A percentile compares a stretch with the other conserved stretches of the same genome.
Evolutionary conservation across 2,329 filamentous ascomycete genomes (phyloP).

Genomic region (Phialophora chinensis): DNA sequence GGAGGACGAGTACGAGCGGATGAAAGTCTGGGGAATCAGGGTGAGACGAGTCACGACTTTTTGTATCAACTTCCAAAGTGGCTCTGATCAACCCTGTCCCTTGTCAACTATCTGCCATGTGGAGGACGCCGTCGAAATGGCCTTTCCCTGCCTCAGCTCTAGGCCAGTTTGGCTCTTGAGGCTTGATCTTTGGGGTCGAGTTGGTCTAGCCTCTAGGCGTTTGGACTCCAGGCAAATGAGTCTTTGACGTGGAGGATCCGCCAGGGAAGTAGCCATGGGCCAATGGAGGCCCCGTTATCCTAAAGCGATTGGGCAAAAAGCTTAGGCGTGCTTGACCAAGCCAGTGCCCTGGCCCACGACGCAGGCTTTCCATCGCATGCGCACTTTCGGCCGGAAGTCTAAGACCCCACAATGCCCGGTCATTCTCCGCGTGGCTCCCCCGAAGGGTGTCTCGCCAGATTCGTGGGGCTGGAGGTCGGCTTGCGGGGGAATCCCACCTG

Average conservation of each 20-base stretch:
- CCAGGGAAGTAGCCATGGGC: constrained; percentile 8
- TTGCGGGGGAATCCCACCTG: constrained; percentile 21
- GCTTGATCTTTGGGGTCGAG: constrained; percentile 1
- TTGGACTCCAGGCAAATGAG: not conserved
- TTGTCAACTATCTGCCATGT: constrained; percentile 13
- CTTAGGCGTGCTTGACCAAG: constrained; percentile 16
- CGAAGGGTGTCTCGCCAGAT: not conserved
- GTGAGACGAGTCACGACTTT: constrained; percentile 18
- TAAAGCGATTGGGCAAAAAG: constrained; percentile 9
- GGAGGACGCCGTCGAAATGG: constrained; percentile 9
- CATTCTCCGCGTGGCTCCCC: constrained; percentile 17
- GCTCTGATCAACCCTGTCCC: constrained; percentile 18
- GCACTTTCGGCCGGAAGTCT: constrained; percentile 10
- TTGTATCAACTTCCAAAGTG: constrained; percentile 21
- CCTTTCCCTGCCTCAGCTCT: constrained; percentile 8
- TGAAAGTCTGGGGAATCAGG: constrained; percentile 19
- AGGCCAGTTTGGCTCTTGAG: constrained; percentile 3
- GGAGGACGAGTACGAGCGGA: constrained; percentile 5
- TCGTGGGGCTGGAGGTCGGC: constrained; percentile 19
- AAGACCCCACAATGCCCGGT: constrained; percentile 24
- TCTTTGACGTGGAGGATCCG: not conserved
- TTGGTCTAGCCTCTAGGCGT: constrained; percentile 2
- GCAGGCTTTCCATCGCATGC: not conserved
- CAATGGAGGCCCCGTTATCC: not conserved
- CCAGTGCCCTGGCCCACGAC: not conserved